A percentile compares a stretch with the other conserved stretches of the same genome.
Conservation (phyloP, 257 asterid species). For the Rauvolfia tetraphylla region DNA sequence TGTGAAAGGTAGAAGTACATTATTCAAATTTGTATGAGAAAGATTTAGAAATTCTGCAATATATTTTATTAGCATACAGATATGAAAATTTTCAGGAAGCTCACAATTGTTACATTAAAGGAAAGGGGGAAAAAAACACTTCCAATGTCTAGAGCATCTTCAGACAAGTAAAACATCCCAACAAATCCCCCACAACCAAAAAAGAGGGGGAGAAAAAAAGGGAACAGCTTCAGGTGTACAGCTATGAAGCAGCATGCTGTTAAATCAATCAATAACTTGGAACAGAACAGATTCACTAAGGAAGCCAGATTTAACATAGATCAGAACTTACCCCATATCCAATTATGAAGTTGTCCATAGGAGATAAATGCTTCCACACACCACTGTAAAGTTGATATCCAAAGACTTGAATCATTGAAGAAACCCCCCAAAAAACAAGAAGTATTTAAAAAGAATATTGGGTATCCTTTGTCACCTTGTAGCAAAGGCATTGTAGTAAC, state of each 20-base stretch:
- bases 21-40: neutral
- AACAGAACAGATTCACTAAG: slow-evolving; percentile 8
- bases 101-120: too few species aligned
- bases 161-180: neutral
- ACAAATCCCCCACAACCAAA: neutral
- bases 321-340: slow-evolving; percentile 86
- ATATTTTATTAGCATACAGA: neutral
- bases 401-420: slow-evolving; percentile 18
- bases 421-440: slow-evolving; percentile 5
- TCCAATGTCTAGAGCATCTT: neutral
- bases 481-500: slow-evolving; percentile 90
- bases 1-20: neutral
- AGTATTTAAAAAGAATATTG: slow-evolving; percentile 3
- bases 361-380: slow-evolving; percentile 79
- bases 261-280: slow-evolving; percentile 9
- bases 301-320: slow-evolving; percentile 11
- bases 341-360: slow-evolving; percentile 78
- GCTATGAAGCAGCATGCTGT: neutral
- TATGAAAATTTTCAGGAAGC: neutral
- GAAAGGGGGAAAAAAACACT: too few species aligned
- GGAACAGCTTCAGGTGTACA: neutral
- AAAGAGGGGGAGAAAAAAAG: neutral
- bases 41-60: neutral
- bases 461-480: slow-evolving; percentile 47
- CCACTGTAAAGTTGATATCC: slow-evolving; percentile 53